Percentiles rank a stretch among this genome's conserved stretches.
These are phyloP conservation scores for Mycena filopes DNA, from an alignment of 768 basidiomycete genomes.

Conservation along the genomic window DNA sequence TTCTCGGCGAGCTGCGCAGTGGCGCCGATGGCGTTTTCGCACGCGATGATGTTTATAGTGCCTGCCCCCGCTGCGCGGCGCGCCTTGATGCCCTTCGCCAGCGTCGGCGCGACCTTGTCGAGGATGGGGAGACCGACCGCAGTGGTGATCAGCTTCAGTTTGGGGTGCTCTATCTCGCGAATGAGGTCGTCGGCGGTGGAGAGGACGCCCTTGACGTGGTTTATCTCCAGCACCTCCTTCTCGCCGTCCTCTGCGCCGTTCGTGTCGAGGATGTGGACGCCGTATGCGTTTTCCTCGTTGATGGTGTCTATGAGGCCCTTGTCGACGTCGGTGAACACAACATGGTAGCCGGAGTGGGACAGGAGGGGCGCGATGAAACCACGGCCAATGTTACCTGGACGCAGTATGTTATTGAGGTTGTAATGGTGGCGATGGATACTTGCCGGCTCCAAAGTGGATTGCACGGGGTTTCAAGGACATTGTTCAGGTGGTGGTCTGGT, in stretches of 20 bases:
- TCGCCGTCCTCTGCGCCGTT: conserved; percentile 7
- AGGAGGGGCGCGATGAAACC: conserved; percentile 53
- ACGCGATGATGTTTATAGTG: conserved; percentile 50
- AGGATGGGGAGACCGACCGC: conserved; percentile 49
- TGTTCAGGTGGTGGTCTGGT: too few species aligned
- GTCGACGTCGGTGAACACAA: conserved; percentile 49
- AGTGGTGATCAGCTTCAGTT: conserved; percentile 46
- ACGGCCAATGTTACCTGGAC: conserved; percentile 45
- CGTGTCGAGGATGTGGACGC: conserved; percentile 44
- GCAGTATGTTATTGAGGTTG: background rate
- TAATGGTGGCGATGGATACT: background rate
- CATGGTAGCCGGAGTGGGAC: conserved; percentile 48
- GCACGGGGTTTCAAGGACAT: conserved; percentile 34
- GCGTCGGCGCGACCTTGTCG: conserved; percentile 44
- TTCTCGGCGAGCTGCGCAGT: conserved; percentile 43
- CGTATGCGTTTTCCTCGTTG: conserved; percentile 42
- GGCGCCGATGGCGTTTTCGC: conserved; percentile 52
- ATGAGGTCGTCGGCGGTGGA: conserved; percentile 29
- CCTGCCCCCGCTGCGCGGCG: conserved; percentile 37
- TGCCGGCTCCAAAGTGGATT: conserved; percentile 51
- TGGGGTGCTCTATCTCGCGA: conserved; percentile 30
- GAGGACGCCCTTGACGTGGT: conserved; percentile 31
- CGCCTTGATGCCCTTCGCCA: conserved; percentile 45
- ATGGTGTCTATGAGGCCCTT: conserved; percentile 43
- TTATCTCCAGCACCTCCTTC: conserved; percentile 15